Percentiles rank a stretch among this genome's conserved stretches.
Conservation (phyloP, 2,329 filamentous ascomycete species). For the Xylariaceae sp. region DNA sequence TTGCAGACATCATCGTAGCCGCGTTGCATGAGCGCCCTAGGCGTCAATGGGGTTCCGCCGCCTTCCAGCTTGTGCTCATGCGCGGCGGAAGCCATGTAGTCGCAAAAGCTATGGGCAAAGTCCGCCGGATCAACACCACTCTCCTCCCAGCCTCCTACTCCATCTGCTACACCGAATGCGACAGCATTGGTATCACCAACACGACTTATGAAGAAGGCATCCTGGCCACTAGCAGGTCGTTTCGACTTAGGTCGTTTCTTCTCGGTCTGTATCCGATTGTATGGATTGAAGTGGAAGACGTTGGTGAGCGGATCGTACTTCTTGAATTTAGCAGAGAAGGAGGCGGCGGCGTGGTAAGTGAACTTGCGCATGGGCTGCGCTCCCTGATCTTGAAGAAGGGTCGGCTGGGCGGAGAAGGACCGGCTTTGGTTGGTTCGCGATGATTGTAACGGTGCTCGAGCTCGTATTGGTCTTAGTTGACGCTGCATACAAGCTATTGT, state of each 20-base stretch:
- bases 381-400: conserved; percentile 32
- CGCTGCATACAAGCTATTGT: conserved; percentile 30
- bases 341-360: conserved; percentile 75
- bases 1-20: conserved; percentile 84
- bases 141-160: conserved; percentile 93
- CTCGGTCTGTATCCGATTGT: conserved; percentile 63
- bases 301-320: conserved; percentile 72
- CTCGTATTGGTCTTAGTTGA: conserved; percentile 25
- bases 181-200: conserved; percentile 76
- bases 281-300: conserved; percentile 75
- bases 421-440: conserved; percentile 27
- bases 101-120: conserved; percentile 92
- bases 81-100: conserved; percentile 85
- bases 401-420: conserved; percentile 35
- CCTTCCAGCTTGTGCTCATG: conserved; percentile 56
- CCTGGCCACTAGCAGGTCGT: conserved; percentile 84
- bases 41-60: conserved; percentile 54
- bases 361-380: conserved; percentile 48
- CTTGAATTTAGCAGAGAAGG: conserved; percentile 75
- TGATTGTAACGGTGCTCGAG: conserved; percentile 12
- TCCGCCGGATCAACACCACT: conserved; percentile 92
- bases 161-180: conserved; percentile 90
- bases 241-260: conserved; percentile 60
- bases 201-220: conserved; percentile 91
- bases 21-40: conserved; percentile 76